A percentile compares a stretch with the other conserved stretches of the same genome.
Conservation (phyloP, 2,329 filamentous ascomycete species). For the Penicillium sclerotigenum region DNA sequence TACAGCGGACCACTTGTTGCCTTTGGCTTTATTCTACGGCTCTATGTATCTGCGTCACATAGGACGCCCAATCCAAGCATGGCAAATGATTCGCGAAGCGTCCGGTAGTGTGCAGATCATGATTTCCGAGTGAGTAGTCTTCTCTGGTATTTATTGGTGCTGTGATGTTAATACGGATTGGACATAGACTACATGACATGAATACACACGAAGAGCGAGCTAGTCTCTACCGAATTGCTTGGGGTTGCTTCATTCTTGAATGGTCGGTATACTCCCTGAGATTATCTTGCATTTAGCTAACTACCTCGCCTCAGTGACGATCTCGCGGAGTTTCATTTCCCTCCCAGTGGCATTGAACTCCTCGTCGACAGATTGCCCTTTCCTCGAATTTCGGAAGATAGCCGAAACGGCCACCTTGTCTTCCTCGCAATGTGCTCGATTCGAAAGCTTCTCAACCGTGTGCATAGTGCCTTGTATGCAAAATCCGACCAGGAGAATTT, state of each 20-base stretch:
- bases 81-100: constrained; percentile 11
- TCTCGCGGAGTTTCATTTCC: constrained; percentile 19
- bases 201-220: constrained; percentile 5
- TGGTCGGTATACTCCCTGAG: neutral
- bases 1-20: constrained; percentile 6
- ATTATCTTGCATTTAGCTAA: neutral
- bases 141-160: neutral
- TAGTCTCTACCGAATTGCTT: constrained; percentile 13
- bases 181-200: constrained; percentile 10
- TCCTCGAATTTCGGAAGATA: constrained; percentile 13
- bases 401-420: constrained; percentile 6
- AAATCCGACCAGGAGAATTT: constrained; percentile 2
- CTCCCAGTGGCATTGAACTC: constrained; percentile 15
- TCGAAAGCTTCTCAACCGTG: constrained; percentile 17
- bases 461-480: constrained; percentile 19
- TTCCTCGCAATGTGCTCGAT: constrained; percentile 22
- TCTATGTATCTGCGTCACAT: constrained; percentile 19
- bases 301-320: constrained; percentile 9
- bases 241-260: constrained; percentile 20
- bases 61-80: constrained; percentile 16
- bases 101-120: constrained; percentile 13
- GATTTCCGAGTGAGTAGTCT: constrained; percentile 11
- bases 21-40: constrained; percentile 16
- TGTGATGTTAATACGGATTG: neutral
- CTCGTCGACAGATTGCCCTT: constrained; percentile 16